phyloP scores from a whole-genome alignment of 345 rosid species.

The Punica granatum region DNA sequence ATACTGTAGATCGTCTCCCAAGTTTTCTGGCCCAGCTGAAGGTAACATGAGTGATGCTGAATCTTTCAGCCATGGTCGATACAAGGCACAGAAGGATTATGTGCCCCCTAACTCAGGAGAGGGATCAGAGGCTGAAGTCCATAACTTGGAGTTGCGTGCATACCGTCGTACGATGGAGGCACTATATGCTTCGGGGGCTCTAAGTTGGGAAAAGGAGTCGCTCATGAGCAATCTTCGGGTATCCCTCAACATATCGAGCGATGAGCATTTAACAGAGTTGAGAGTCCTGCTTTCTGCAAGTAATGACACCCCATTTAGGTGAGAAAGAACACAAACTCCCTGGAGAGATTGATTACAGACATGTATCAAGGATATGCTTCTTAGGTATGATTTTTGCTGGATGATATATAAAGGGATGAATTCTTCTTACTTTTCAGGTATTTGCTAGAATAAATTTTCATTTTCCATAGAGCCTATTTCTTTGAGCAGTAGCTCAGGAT shows the following conservation, averaged over 20 bases:
- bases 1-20: slow-evolving; percentile 15
- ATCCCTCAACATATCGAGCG: slow-evolving; percentile 59
- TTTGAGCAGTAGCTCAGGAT: background rate
- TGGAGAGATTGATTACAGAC: background rate
- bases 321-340: slow-evolving; percentile 19
- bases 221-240: slow-evolving; percentile 65
- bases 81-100: slow-evolving; percentile 19
- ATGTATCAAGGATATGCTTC: background rate
- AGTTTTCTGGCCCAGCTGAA: slow-evolving; percentile 23
- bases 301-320: slow-evolving; percentile 43
- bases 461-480: background rate
- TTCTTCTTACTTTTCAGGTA: background rate
- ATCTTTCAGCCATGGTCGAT: slow-evolving; percentile 25
- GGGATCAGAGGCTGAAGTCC: slow-evolving; percentile 40
- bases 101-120: slow-evolving; percentile 19
- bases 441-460: background rate
- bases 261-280: slow-evolving; percentile 72
- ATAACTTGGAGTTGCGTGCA: slow-evolving; percentile 57
- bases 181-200: slow-evolving; percentile 57
- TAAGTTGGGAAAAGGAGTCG: slow-evolving; percentile 77
- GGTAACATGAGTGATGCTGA: slow-evolving; percentile 40
- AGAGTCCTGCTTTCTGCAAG: slow-evolving; percentile 58
- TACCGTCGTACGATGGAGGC: slow-evolving; percentile 43
- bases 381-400: background rate
- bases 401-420: background rate